A percentile compares a stretch with the other conserved stretches of the same genome.
These are phyloP conservation scores for Gossypioides kirkii DNA, from an alignment of 345 rosid species.

Conservation along the genomic window DNA sequence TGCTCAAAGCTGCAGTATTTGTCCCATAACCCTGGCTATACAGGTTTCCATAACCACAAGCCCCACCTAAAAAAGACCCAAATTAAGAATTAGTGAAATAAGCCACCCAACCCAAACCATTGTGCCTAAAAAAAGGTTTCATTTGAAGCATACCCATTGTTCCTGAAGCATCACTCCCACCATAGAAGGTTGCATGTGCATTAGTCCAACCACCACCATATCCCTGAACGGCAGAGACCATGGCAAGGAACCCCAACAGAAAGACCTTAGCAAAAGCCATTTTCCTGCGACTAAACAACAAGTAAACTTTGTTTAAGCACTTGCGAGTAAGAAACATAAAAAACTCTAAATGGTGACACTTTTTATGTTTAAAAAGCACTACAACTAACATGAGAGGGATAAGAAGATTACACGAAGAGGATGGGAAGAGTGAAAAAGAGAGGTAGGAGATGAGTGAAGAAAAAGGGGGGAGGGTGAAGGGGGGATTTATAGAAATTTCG, in stretches of 20 bases:
- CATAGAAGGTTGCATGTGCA: constrained; percentile 54
- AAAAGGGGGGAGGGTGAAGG: constrained; percentile 18
- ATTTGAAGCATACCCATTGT: constrained; percentile 39
- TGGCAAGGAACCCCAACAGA: constrained; percentile 43
- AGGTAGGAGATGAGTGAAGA: constrained; percentile 24
- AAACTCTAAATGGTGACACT: not conserved
- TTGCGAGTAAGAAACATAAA: not conserved
- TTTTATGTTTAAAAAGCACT: not conserved
- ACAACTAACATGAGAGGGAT: constrained; percentile 1
- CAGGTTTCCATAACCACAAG: constrained; percentile 76
- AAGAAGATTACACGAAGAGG: constrained; percentile 31
- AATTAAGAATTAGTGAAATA: not conserved
- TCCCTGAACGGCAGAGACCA: constrained; percentile 42
- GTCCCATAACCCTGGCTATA: constrained; percentile 85
- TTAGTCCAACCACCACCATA: constrained; percentile 36
- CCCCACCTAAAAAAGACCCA: constrained; percentile 43
- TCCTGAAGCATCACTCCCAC: constrained; percentile 57
- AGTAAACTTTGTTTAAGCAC: not conserved
- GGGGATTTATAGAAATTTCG: constrained; percentile 46
- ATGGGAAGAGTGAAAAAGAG: constrained; percentile 5
- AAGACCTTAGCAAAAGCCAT: constrained; percentile 43
- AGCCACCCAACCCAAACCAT: not conserved
- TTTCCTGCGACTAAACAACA: constrained; percentile 29
- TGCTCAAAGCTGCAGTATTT: constrained; percentile 77
- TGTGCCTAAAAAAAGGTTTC: not conserved